Evolutionary conservation across 2,329 filamentous ascomycete species (phyloP).

Genomic region (Penicillium sp.): DNA sequence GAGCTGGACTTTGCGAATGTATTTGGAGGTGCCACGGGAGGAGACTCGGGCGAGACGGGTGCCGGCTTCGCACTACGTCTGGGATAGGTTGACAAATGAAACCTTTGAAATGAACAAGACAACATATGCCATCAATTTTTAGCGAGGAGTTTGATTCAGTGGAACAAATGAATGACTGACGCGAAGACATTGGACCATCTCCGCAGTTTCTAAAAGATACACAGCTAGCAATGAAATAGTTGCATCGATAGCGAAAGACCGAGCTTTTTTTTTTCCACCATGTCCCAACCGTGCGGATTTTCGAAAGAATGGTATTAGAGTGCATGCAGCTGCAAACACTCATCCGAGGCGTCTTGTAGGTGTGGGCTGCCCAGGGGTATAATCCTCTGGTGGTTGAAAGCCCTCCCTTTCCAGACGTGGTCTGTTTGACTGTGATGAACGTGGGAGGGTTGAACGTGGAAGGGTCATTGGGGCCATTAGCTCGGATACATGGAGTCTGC

Average conservation of each 20-base stretch:
- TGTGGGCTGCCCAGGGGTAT: background rate
- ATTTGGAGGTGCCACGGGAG: constrained; percentile 64
- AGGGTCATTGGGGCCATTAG: constrained; percentile 5
- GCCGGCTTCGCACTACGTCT: constrained; percentile 61
- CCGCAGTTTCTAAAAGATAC: constrained; percentile 4
- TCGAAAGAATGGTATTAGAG: background rate
- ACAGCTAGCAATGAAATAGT: constrained; percentile 8
- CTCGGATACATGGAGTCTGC: constrained; percentile 19
- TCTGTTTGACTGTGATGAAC: background rate
- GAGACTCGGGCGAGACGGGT: constrained; percentile 63
- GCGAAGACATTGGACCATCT: background rate
- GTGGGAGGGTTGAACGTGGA: background rate
- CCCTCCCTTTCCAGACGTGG: background rate
- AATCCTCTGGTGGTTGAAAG: background rate
- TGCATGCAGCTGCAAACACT: background rate
- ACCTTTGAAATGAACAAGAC: background rate
- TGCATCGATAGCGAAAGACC: background rate
- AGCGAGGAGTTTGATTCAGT: background rate
- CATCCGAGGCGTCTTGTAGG: constrained; percentile 4
- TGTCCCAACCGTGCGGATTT: background rate
- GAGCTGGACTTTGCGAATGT: constrained; percentile 67
- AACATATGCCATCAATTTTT: background rate
- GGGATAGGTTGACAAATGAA: constrained; percentile 31
- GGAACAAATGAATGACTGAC: constrained; percentile 9
- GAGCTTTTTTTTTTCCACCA: background rate